Evolutionary conservation across 495 filamentous ascomycete genomes (phyloP), one percentile per base, ranked within the genome.

Genomic region (Aspergillus hancockii): DNA sequence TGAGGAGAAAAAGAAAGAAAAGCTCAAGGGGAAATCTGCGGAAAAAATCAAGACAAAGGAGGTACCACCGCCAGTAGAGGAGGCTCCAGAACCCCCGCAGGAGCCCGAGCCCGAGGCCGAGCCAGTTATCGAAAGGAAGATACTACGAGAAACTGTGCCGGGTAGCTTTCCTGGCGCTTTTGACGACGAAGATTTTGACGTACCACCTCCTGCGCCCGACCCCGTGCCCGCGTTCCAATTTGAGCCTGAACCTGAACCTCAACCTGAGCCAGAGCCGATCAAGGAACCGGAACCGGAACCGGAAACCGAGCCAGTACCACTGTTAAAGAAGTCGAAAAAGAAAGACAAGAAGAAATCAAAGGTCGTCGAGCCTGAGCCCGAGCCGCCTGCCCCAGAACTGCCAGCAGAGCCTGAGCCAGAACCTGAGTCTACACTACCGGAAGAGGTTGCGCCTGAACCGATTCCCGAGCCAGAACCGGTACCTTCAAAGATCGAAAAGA

Each of bases 1-100:
- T 38, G 76, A 82, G 57, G 71, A 72, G 55, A 63, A 66, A 36
- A 79, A 71, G 55, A 74, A 73, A 62, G 75, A 81, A 21, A 75
- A 74, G 57, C 57, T 67, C 10, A 74, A 74, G 52, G 70, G 72
- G 45, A 69, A 77, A 51, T 66, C 63, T 38, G 51, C 55, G 9
- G 64, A 65, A 46, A 69, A 68, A 57, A 58, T 65, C 2, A 72
- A 73, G 47, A 32, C 59, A 30, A 75, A 68, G 54, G 59, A 64
- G 25, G 49, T 54, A 19, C 59, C 49, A 25, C 63, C 59, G 32
- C 58, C 59, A 9, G 59, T 62, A 30, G 65, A 65, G 41, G 58
- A 61, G 10, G 52, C 54, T 14, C 50, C 52, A 36, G 64, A 62
- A 55, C 47, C 64, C 32, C 55, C 59, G 14, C 63, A 65, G 16